A percentile compares a stretch with the other conserved stretches of the same genome.
Conservation (phyloP, 345 rosid genomes). For the Moricandia moricandioides region DNA sequence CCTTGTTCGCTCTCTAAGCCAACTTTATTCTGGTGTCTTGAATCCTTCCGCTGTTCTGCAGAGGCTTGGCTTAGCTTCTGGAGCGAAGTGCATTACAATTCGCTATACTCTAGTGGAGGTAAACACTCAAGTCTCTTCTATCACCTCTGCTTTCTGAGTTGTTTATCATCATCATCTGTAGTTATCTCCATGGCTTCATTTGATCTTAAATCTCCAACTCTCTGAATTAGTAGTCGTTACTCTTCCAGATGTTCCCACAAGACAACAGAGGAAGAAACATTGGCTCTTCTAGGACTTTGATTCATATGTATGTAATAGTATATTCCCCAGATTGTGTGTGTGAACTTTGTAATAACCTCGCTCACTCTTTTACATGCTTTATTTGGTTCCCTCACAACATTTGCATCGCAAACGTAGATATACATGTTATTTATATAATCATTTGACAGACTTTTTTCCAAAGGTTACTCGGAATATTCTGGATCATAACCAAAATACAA, state of each 20-base stretch:
- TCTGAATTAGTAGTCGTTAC: conserved; percentile 17
- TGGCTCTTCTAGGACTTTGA: conserved; percentile 65
- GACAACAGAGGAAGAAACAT: conserved; percentile 56
- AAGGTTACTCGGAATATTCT: neutral
- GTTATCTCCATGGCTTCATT: conserved; percentile 6
- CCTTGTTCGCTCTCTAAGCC: neutral
- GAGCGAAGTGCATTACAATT: conserved; percentile 97
- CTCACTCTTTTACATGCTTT: conserved; percentile 10
- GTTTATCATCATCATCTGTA: neutral
- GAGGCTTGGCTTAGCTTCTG: conserved; percentile 95
- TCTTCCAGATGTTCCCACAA: conserved; percentile 75
- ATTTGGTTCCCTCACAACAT: conserved; percentile 14
- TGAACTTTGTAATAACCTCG: conserved; percentile 9
- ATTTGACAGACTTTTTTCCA: neutral
- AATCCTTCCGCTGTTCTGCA: conserved; percentile 16
- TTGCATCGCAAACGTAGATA: conserved; percentile 1
- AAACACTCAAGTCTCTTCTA: conserved; percentile 8
- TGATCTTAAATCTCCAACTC: conserved; percentile 17
- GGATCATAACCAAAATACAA: neutral
- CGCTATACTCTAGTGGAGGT: conserved; percentile 85
- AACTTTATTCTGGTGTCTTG: neutral
- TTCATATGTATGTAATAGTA: neutral
- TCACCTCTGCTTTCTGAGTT: neutral
- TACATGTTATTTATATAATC: neutral
- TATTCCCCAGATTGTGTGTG: conserved; percentile 12